These are phyloP conservation scores for Naganishia sp. DNA, from an alignment of 1,284 basidiomycete species.

Conservation along the genomic window DNA sequence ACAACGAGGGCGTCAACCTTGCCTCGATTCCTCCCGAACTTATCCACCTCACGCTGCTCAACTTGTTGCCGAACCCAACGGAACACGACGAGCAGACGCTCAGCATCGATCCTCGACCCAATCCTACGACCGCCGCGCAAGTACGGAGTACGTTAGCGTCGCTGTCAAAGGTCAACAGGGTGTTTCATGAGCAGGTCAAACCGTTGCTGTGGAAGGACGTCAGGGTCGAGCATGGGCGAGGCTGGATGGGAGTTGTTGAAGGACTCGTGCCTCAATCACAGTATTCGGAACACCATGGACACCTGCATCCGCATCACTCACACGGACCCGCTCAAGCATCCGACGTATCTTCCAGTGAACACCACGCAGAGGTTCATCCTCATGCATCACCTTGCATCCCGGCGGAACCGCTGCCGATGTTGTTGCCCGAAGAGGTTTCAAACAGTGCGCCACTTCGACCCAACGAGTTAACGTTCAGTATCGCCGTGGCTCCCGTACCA, in stretches of 20 bases:
- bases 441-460: constrained; percentile 16
- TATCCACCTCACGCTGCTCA: constrained; percentile 26
- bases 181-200: constrained; percentile 43
- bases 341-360: constrained; percentile 13
- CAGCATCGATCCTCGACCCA: constrained; percentile 29
- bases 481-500: constrained; percentile 21
- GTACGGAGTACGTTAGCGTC: constrained; percentile 24
- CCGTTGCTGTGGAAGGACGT: constrained; percentile 54
- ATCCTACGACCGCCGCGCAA: constrained; percentile 15
- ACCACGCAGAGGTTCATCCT: constrained; percentile 12
- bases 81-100: constrained; percentile 23
- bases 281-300: constrained; percentile 22
- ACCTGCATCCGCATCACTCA: constrained; percentile 12
- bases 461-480: constrained; percentile 29
- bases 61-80: constrained; percentile 8
- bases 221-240: constrained; percentile 48
- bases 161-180: constrained; percentile 26
- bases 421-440: constrained; percentile 18
- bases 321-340: constrained; percentile 22
- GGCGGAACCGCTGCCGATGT: constrained; percentile 18
- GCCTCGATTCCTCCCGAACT: constrained; percentile 18
- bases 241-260: constrained; percentile 54
- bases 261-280: constrained; percentile 39
- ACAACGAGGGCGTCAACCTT: constrained; percentile 3
- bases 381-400: constrained; percentile 23